Evolutionary conservation across 352 stramenopile species (phyloP).

Genomic region (Phytophthora podocarpi): DNA sequence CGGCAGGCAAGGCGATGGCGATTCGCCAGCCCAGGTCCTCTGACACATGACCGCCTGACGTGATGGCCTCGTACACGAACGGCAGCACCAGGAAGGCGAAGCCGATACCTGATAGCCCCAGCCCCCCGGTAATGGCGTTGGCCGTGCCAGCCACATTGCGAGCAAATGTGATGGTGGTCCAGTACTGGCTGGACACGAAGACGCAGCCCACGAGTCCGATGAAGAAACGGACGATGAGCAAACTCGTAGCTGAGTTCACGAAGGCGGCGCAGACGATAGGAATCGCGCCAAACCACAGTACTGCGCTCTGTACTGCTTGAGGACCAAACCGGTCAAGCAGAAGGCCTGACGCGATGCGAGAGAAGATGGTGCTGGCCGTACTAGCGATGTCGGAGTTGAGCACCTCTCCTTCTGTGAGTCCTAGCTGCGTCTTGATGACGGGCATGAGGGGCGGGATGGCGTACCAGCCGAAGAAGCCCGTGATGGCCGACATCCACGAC

Average conservation of each 20-base stretch:
- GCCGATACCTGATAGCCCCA: constrained; percentile 93
- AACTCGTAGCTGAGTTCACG: constrained; percentile 69
- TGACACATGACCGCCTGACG: constrained; percentile 48
- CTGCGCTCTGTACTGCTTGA: constrained; percentile 75
- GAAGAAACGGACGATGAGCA: constrained; percentile 93
- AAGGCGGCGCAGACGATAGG: constrained; percentile 88
- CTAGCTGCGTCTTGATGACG: constrained; percentile 88
- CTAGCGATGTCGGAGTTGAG: constrained; percentile 93
- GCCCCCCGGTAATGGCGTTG: constrained; percentile 92
- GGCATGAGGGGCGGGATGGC: constrained; percentile 93
- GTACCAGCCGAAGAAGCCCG: constrained; percentile 95
- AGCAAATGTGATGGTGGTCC: constrained; percentile 95
- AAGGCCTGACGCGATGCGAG: constrained; percentile 92
- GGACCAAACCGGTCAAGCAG: constrained; percentile 93
- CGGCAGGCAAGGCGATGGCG: constrained; percentile 89
- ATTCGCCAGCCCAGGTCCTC: constrained; percentile 91
- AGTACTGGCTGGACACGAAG: constrained; percentile 96
- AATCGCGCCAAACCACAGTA: constrained; percentile 88
- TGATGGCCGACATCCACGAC: constrained; percentile 92
- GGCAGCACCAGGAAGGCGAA: constrained; percentile 91
- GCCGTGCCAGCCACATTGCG: constrained; percentile 93
- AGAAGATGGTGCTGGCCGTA: constrained; percentile 92
- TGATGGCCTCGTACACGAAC: constrained; percentile 88
- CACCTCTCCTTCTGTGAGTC: constrained; percentile 88
- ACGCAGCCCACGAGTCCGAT: constrained; percentile 94